Evolutionary conservation across 495 filamentous ascomycete species (phyloP), one percentile per base, ranked within the genome.

Genomic region (Neurospora tetraspora): DNA sequence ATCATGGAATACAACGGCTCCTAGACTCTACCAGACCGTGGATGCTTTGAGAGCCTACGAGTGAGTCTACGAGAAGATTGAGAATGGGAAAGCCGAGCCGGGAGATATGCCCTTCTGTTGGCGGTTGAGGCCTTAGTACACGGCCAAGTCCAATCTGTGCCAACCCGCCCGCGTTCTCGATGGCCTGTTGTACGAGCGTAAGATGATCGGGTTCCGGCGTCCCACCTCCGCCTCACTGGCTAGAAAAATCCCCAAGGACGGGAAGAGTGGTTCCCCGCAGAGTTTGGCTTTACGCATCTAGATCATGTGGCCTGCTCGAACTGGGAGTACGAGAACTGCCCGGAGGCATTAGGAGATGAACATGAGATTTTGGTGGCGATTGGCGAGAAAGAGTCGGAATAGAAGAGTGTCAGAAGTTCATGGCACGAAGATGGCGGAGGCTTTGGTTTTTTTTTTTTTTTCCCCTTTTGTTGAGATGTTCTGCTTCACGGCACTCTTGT

Each of bases 1-100:
- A n/a, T n/a, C 42, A n/a, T n/a, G 2, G 3, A 43, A 0, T 4
- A 43, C 1, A 43, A 43, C 1, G 18, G 0, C 0, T 10, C 7
- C 18, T 43, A 43, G 42, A n/a, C 7, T 43, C 18, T 6, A 42
- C 39, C 5, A 18, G 14, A 42, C 16, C 39, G 14, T 42, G 39
- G 39, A 18, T 42, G 39, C 14, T 42, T 42, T 18, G 39, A 18
- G 39, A 42, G 14, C 39, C 39, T 42, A 7, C 5, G 6, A 16
- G 39, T 18, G 6, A 16, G 39, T 18, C 39, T 42, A 42, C 39
- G 4, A 5, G 5, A 42, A 42, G 14, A 42, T 18, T 16, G 0
- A 18, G 39, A 4, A 42, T 42, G 2, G 39, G 39, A 2, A 42
- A 18, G 6, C 39, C 7, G 39, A 42, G 0, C 39, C 14, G 39